A percentile compares a stretch with the other conserved stretches of the same genome.
phyloP scores from a whole-genome alignment of 371 early-diverging fungal species.

The Blastocladiella emersonii region DNA sequence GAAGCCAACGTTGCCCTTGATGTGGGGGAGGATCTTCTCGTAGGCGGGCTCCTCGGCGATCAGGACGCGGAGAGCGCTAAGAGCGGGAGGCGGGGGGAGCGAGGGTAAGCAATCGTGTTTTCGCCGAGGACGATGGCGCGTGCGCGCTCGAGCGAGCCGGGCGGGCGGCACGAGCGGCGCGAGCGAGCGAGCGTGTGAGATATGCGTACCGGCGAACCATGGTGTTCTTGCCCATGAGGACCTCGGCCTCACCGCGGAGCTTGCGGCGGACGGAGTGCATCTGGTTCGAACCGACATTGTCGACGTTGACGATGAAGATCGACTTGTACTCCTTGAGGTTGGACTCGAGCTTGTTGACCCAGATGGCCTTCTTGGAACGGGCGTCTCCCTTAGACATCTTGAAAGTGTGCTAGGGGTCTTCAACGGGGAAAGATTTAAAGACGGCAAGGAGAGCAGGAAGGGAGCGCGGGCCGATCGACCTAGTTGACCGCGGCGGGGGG shows the following conservation, averaged over 20 bases:
- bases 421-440: background rate
- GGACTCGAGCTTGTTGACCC: conserved; percentile 34
- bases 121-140: no score
- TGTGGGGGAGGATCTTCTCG: conserved; percentile 69
- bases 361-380: conserved; percentile 48
- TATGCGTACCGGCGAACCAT: conserved; percentile 78
- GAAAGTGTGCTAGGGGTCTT: conserved; percentile 26
- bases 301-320: conserved; percentile 97
- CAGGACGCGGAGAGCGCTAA: conserved; percentile 66
- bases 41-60: conserved; percentile 68
- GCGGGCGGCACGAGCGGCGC: no score
- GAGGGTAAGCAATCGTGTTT: no score
- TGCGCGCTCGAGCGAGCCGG: no score
- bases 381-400: conserved; percentile 86
- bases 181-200: no score
- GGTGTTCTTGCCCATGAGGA: conserved; percentile 99
- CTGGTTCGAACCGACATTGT: conserved; percentile 99
- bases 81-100: no score
- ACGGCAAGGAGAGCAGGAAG: background rate
- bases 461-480: no score
- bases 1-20: conserved; percentile 97
- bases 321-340: conserved; percentile 45
- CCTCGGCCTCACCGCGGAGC: conserved; percentile 81
- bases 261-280: conserved; percentile 97
- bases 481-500: no score